Evolutionary conservation across 192 early-diverging fungal genomes (phyloP), one percentile per base, ranked within the genome.

Genomic region (Tieghemiomyces parasiticus): DNA sequence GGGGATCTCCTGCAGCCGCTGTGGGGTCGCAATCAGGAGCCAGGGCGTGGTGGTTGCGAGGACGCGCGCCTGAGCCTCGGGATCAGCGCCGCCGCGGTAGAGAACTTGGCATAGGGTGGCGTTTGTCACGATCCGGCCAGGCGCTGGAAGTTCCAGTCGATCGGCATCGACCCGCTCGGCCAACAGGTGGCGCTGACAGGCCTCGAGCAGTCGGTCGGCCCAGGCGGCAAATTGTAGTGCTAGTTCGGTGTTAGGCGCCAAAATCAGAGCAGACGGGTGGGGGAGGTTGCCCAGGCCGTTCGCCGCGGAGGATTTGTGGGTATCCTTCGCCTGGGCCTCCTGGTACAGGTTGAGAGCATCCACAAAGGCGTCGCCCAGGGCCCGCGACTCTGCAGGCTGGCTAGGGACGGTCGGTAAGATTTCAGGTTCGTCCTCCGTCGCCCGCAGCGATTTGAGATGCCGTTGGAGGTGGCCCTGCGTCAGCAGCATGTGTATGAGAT

Each of bases 231-330:
- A 9, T 25, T 58, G 55, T 12, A 38, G 35, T 1, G 55, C 55
- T 34, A 58, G 33, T 10, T 58, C 34, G n/a, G n/a, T 58, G 35
- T 31, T 58, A 3, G 55, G 55, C 3, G 35, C 55, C 55, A 58
- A 34, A 3, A 58, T 25, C 20, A 58, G 1, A 9, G 33, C 33
- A 2, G 55, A 35, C n/a, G 55, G 55, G 24, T 52, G 50, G 24
- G 20, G 19, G 26, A 52, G 46, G 25, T 24, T 1, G 19, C 46
- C 46, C 19, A 47, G 46, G 19, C 8, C 8, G 20, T 47, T 24
- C 46, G 46, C 2, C n/a, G n/a, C n/a, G n/a, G n/a, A n/a, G n/a
- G n/a, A n/a, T n/a, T n/a, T n/a, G n/a, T n/a, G n/a, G n/a, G n/a
- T n/a, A n/a, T n/a, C n/a, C n/a, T n/a, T n/a, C n/a, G n/a, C n/a